Percentiles rank a stretch among this genome's conserved stretches.
Evolutionary conservation across 1,284 basidiomycete species (phyloP).

Genomic region (Melampsora abietis-canadensis): DNA sequence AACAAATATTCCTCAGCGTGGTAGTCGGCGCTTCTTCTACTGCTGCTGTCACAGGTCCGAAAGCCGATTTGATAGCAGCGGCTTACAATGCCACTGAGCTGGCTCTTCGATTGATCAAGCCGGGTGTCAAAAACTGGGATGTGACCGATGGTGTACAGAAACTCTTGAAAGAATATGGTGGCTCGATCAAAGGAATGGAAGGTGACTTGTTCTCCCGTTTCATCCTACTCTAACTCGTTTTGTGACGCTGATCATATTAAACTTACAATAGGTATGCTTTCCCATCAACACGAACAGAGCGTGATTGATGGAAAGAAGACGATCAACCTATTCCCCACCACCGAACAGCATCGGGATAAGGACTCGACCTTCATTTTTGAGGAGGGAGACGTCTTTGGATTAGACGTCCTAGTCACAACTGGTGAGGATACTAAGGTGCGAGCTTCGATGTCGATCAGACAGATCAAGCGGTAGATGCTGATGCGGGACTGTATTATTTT

Average conservation of each 20-base stretch:
- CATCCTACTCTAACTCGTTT: not conserved
- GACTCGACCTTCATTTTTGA: slow-evolving; percentile 74
- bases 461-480: slow-evolving; percentile 3
- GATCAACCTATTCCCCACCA: slow-evolving; percentile 81
- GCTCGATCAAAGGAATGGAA: slow-evolving; percentile 42
- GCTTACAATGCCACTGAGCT: slow-evolving; percentile 88
- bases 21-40: slow-evolving; percentile 72
- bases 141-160: slow-evolving; percentile 82
- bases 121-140: slow-evolving; percentile 83
- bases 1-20: slow-evolving; percentile 54
- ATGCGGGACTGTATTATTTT: slow-evolving; percentile 44
- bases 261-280: slow-evolving; percentile 62
- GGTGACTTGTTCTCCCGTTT: not conserved
- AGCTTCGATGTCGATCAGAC: slow-evolving; percentile 2
- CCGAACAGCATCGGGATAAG: slow-evolving; percentile 76
- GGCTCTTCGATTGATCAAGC: slow-evolving; percentile 59
- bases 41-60: slow-evolving; percentile 73
- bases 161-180: slow-evolving; percentile 57
- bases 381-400: slow-evolving; percentile 92
- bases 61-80: slow-evolving; percentile 86
- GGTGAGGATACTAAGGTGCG: slow-evolving; percentile 80
- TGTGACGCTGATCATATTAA: not conserved
- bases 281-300: slow-evolving; percentile 85
- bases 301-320: slow-evolving; percentile 96
- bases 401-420: slow-evolving; percentile 87